Evolutionary conservation across 768 basidiomycete species (phyloP).

Genomic region (Favolaschia claudopus): DNA sequence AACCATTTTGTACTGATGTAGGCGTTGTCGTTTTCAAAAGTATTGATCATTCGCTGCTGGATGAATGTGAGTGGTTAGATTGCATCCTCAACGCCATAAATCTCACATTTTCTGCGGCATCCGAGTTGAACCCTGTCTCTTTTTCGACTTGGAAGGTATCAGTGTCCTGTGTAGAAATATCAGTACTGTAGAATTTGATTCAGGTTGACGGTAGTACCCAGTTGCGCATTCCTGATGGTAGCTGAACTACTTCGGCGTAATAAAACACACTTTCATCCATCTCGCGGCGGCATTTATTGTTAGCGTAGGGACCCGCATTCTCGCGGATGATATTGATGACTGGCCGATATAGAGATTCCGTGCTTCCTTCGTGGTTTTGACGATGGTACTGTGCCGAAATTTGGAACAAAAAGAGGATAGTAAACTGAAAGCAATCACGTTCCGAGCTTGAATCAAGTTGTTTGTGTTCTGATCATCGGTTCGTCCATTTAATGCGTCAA

Average conservation of each 20-base stretch:
- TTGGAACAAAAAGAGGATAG: no score
- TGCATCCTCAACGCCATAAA: neutral
- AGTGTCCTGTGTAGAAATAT: neutral
- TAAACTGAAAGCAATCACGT: no score
- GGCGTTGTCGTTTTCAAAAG: neutral
- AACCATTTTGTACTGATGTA: constrained; percentile 6
- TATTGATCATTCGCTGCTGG: constrained; percentile 8
- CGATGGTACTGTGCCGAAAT: no score
- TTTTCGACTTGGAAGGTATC: neutral
- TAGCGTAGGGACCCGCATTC: constrained; percentile 1
- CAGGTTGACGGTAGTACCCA: no score
- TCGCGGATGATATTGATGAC: neutral
- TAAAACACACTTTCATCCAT: constrained; percentile 9
- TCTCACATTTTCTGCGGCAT: neutral
- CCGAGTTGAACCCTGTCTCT: neutral
- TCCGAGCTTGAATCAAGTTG: no score
- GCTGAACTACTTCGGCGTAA: neutral
- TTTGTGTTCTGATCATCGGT: constrained; percentile 26
- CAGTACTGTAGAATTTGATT: no score
- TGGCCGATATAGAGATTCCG: neutral
- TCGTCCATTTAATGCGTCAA: constrained; percentile 31
- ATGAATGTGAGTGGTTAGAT: neutral
- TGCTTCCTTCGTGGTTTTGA: no score
- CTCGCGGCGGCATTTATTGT: neutral
- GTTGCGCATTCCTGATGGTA: neutral